Conservation (phyloP, 73 alveolate genomes). For the Tetrahymena elliotti region DNA sequence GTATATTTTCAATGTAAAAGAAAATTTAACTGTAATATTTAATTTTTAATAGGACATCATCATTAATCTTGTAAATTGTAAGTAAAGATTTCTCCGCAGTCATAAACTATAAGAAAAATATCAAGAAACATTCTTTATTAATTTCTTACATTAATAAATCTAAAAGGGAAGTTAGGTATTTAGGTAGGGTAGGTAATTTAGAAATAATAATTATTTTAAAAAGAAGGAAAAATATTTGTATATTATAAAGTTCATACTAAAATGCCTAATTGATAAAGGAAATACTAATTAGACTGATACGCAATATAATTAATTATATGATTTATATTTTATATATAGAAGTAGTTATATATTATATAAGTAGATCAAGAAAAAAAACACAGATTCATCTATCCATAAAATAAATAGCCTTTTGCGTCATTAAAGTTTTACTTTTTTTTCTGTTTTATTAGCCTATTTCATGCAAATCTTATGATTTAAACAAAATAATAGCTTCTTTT, state of each 20-base stretch:
- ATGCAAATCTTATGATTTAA: too few species aligned
- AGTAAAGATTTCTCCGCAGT: background rate
- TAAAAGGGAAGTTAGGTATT: too few species aligned
- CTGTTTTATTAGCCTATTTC: too few species aligned
- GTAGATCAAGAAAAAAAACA: background rate
- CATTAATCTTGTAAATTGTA: background rate
- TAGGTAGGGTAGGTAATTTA: too few species aligned
- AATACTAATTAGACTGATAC: background rate
- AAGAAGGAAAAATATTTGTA: background rate
- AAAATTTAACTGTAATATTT: too few species aligned
- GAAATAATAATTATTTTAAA: too few species aligned
- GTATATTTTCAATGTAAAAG: background rate
- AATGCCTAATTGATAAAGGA: background rate
- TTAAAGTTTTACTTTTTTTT: too few species aligned
- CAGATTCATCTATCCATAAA: too few species aligned
- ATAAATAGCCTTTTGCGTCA: too few species aligned
- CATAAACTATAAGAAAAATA: background rate
- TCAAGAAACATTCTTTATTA: background rate
- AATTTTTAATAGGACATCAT: too few species aligned
- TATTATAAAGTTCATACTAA: background rate
- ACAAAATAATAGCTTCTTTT: too few species aligned
- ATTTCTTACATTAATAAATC: background rate
- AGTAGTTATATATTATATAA: background rate
- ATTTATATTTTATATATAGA: background rate
- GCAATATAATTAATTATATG: too few species aligned